A percentile compares a stretch with the other conserved stretches of the same genome.
Evolutionary conservation across 78 protist genomes (phyloP).

Genomic region (Paulinella micropora): DNA sequence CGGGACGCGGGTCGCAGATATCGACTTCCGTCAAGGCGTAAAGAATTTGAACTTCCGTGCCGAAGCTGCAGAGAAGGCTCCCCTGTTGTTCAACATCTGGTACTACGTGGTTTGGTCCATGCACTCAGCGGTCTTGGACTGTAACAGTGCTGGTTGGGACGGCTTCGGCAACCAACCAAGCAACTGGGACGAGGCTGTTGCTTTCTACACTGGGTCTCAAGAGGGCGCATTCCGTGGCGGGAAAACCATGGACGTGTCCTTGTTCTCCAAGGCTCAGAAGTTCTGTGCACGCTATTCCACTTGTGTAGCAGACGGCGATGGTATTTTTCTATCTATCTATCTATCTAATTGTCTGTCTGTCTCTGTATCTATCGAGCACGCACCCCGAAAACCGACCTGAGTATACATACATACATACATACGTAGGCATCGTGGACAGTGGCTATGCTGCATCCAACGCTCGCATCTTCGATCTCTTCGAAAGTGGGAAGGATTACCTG

Average conservation of each 20-base stretch:
- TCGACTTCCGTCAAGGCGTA: too few species aligned
- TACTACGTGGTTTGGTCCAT: conserved; percentile 4
- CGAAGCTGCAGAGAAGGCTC: neutral
- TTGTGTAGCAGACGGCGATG: neutral
- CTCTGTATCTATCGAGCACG: too few species aligned
- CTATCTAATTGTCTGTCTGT: too few species aligned
- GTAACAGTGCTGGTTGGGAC: neutral
- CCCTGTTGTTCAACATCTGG: conserved; percentile 17
- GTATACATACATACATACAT: too few species aligned
- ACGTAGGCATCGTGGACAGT: too few species aligned
- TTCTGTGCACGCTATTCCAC: neutral
- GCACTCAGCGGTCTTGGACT: conserved; percentile 6
- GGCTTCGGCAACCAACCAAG: neutral
- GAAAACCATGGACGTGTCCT: neutral
- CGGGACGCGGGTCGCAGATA: too few species aligned
- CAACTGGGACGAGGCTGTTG: conserved; percentile 13
- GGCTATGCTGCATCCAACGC: too few species aligned
- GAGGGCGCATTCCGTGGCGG: neutral
- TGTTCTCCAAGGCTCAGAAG: neutral
- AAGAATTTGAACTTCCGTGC: too few species aligned
- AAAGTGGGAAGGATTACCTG: too few species aligned
- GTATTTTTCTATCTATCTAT: too few species aligned
- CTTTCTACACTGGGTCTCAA: neutral
- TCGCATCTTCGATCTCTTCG: neutral
- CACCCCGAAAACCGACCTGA: too few species aligned